Evolutionary conservation across 257 asterid species (phyloP), one percentile per base, ranked within the genome.

Genomic region (Parsonsia alboflavescens): DNA sequence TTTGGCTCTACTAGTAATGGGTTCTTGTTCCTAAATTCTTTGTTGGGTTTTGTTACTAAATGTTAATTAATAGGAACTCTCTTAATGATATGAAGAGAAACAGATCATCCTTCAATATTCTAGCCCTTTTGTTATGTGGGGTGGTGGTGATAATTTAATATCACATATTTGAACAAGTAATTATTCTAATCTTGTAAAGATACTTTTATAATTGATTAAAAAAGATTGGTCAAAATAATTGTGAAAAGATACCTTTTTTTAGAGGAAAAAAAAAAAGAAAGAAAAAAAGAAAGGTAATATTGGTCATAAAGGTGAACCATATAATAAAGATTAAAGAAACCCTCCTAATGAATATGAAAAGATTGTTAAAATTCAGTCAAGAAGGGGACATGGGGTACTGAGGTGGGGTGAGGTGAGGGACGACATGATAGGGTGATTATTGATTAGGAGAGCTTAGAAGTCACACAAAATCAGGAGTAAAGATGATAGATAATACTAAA

Each of bases 371-470:
- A 5, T 30, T 3, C 22, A 36, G 15, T 62, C 68, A 15, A 6
- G 39, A 33, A 19, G 15, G 46, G 11, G 7, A 30, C 2, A 8
- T 22, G 57, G 9, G 33, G 63, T 8, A n/a, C 2, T 11, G 65
- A 10, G 64, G 63, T 56, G 62, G 62, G 63, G 33, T 64, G 48
- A 10, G 46, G 48, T 21, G 59, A 54, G 26, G 50, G 33, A 39
- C 48, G 39, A 39, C 49, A 64, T 39, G 7, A 64, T 39, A 39
- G 19, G 17, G 69, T 63, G 12, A 62, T 36, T 8, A 63, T 33
- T 33, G 48, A 33, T 64, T 64, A 64, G 28, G 50, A 64, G 70
- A 64, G 42, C 70, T 64, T 64, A 64, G 50, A 39, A 64, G 70
- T 64, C 39, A 64, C 49, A 64, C 16, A 39, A 64, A 64, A 19